Evolutionary conservation across 2,329 filamentous ascomycete genomes (phyloP).

Genomic region (Hymenoscyphus albidus): DNA sequence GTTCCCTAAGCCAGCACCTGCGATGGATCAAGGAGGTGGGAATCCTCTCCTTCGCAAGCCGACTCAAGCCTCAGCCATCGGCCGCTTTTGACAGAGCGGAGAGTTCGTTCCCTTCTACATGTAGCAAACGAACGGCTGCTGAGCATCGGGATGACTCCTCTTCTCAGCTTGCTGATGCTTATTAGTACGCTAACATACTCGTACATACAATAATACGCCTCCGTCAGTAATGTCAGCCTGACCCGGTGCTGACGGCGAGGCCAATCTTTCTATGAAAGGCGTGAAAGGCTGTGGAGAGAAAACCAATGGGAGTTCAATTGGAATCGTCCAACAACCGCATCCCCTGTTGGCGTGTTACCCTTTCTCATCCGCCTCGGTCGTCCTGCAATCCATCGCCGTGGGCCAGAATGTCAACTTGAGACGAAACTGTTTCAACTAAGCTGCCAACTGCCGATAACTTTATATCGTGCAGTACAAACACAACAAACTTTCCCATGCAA

Average conservation of each 20-base stretch:
- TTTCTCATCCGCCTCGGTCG: not conserved
- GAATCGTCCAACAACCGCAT: not conserved
- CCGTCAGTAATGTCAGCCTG: not conserved
- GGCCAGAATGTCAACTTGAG: slow-evolving; percentile 16
- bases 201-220: not conserved
- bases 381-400: not conserved
- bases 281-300: not conserved
- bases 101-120: not conserved
- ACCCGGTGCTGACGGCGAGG: slow-evolving; percentile 9
- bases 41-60: not conserved
- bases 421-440: slow-evolving; percentile 25
- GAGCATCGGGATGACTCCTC: slow-evolving; percentile 3
- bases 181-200: not conserved
- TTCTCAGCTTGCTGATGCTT: slow-evolving; percentile 6
- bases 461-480: not conserved
- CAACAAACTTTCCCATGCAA: not conserved
- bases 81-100: not conserved
- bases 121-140: not conserved
- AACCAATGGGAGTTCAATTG: not conserved
- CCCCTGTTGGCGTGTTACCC: not conserved
- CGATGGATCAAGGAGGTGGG: not conserved
- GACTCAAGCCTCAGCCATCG: slow-evolving; percentile 7
- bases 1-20: not conserved
- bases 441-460: not conserved
- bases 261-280: slow-evolving; percentile 2